A percentile compares a stretch with the other conserved stretches of the same genome.
Evolutionary conservation across 805 yeast genomes (phyloP).

Genomic region (Dipodascus albidus): DNA sequence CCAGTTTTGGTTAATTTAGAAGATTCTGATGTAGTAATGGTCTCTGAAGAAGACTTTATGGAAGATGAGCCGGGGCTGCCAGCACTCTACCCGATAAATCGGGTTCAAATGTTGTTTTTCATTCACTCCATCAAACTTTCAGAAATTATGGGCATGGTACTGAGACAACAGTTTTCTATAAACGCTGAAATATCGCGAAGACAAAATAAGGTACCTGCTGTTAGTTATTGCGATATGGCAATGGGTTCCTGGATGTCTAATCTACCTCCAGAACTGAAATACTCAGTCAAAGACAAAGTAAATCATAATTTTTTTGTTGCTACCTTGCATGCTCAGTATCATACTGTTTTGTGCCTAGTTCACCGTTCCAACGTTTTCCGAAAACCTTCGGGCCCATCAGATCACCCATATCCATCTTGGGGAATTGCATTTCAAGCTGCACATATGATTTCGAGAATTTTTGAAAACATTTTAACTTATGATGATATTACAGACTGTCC

Average conservation of each 20-base stretch:
- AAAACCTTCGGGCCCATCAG: conserved; percentile 14
- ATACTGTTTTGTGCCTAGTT: neutral
- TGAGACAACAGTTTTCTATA: neutral
- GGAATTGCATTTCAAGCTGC: conserved; percentile 3
- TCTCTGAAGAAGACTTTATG: conserved; percentile 51
- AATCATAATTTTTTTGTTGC: conserved; percentile 2
- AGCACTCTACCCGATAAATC: conserved; percentile 7
- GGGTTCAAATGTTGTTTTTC: neutral
- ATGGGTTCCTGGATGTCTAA: conserved; percentile 1
- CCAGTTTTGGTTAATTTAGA: conserved; percentile 58
- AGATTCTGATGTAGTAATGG: conserved; percentile 70
- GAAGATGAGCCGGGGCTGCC: conserved; percentile 35
- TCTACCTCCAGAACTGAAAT: conserved; percentile 1
- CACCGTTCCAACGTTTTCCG: conserved; percentile 20
- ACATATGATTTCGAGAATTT: neutral
- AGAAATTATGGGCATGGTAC: neutral
- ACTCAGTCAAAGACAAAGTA: neutral
- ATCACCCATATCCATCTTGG: conserved; percentile 27
- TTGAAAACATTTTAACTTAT: neutral
- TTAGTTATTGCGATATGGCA: neutral
- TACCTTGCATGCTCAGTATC: conserved; percentile 1
- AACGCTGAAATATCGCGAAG: conserved; percentile 1
- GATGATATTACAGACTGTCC: neutral
- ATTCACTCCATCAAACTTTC: neutral
- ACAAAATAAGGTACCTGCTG: neutral